Conservation (phyloP, 1,284 basidiomycete species). For the Malassezia arunalokei region DNA sequence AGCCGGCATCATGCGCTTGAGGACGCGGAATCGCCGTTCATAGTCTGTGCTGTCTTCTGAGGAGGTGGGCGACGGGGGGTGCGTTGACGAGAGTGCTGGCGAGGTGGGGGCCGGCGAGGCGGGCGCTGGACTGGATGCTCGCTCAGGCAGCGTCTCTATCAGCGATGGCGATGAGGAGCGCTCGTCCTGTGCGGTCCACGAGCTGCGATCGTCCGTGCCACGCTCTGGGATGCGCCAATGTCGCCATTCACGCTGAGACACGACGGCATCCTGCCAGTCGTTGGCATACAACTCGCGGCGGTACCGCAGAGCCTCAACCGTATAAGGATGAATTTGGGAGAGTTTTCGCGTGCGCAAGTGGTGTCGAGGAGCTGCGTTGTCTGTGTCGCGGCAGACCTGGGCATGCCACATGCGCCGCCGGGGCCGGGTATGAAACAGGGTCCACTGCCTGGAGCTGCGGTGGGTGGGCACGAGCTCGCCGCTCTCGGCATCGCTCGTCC, state of each 20-base stretch:
- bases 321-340: conserved; percentile 47
- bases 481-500: conserved; percentile 2
- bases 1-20: conserved; percentile 42
- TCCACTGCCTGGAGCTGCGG: not conserved
- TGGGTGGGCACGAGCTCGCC: not conserved
- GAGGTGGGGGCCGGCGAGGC: not conserved
- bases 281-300: conserved; percentile 41
- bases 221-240: conserved; percentile 13
- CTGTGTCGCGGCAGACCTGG: not conserved
- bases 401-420: not conserved
- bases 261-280: conserved; percentile 48
- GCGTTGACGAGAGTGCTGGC: not conserved
- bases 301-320: conserved; percentile 44
- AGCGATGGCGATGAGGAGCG: not conserved
- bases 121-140: not conserved
- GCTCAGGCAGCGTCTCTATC: not conserved
- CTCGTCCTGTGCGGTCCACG: conserved; percentile 8
- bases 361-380: conserved; percentile 22
- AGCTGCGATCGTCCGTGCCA: not conserved
- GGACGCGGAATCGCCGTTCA: conserved; percentile 32
- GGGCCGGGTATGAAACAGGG: not conserved
- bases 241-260: conserved; percentile 33
- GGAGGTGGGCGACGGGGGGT: not conserved
- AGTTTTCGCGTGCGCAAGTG: conserved; percentile 42
- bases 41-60: conserved; percentile 32